phyloP scores from a whole-genome alignment of 108 stramenopile genomes.

The Tribonema minus region DNA sequence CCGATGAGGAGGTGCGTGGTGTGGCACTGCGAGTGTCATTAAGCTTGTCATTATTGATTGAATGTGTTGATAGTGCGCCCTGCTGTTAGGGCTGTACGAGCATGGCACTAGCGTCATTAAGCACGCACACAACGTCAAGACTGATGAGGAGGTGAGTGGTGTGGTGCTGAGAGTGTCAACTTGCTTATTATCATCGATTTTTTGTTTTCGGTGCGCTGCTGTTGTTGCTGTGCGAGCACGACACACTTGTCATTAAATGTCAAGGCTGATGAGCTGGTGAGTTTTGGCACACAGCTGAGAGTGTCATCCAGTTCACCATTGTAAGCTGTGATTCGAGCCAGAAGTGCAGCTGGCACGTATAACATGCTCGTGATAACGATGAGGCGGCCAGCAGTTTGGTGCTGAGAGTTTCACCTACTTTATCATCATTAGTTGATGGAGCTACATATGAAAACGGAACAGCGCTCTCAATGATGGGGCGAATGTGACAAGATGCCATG shows the following conservation, averaged over 20 bases:
- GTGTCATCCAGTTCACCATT: not conserved
- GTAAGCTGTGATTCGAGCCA: not conserved
- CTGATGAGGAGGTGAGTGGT: constrained; percentile 36
- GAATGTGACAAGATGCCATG: no score
- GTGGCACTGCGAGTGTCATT: not conserved
- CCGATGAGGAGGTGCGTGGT: constrained; percentile 36
- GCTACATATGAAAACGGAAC: not conserved
- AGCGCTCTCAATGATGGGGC: no score
- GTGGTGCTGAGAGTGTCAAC: not conserved
- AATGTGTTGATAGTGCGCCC: constrained; percentile 8
- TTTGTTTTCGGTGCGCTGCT: constrained; percentile 5
- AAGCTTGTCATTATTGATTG: not conserved
- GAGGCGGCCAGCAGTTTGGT: not conserved
- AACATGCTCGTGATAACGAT: not conserved
- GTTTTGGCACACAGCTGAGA: not conserved
- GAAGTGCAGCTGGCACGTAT: not conserved
- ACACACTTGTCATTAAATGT: constrained; percentile 32
- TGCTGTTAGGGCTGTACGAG: constrained; percentile 34
- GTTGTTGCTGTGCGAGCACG: constrained; percentile 39
- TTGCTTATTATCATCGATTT: not conserved
- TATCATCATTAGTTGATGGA: not conserved
- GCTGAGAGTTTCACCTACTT: no score
- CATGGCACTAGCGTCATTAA: constrained; percentile 37
- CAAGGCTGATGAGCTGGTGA: constrained; percentile 38
- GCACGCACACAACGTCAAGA: constrained; percentile 38